Percentiles rank a stretch among this genome's conserved stretches.
Evolutionary conservation across 495 filamentous ascomycete genomes (phyloP).

Genomic region (Corynascus novoguineensis): DNA sequence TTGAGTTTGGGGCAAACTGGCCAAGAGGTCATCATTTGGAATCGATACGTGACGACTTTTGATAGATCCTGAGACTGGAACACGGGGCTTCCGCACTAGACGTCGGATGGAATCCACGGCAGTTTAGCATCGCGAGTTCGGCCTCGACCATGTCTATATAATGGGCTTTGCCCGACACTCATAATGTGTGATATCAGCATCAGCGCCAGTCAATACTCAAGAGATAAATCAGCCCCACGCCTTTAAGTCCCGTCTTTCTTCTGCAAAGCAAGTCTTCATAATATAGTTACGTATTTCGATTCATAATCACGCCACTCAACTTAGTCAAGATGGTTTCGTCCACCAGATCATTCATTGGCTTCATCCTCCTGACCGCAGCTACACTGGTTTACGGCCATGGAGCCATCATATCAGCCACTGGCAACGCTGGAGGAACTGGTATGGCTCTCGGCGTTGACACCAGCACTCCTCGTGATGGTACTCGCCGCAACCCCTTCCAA

Average conservation of each 20-base stretch:
- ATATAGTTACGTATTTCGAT: background rate
- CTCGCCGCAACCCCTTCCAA: conserved; percentile 48
- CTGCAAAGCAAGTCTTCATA: conserved; percentile 2
- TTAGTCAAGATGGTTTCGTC: conserved; percentile 30
- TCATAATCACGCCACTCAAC: background rate
- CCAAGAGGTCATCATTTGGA: background rate
- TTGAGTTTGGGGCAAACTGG: background rate
- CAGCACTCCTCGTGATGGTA: conserved; percentile 48
- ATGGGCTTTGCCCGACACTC: background rate
- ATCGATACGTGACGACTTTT: no score
- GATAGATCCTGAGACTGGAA: background rate
- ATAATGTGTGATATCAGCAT: background rate
- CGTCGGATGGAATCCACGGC: background rate
- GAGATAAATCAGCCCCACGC: background rate
- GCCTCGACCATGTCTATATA: conserved; percentile 9
- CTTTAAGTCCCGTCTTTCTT: conserved; percentile 5
- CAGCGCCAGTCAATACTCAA: conserved; percentile 10
- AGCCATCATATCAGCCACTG: conserved; percentile 44
- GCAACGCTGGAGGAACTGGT: conserved; percentile 45
- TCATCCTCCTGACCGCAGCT: conserved; percentile 30
- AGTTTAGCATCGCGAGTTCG: background rate
- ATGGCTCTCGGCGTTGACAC: conserved; percentile 45
- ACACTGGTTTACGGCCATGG: conserved; percentile 43
- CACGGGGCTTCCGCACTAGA: background rate
- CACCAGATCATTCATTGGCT: conserved; percentile 25